A percentile compares a stretch with the other conserved stretches of the same genome.
phyloP scores from a whole-genome alignment of 2,329 filamentous ascomycete species.

The Niveomyces coronatus region DNA sequence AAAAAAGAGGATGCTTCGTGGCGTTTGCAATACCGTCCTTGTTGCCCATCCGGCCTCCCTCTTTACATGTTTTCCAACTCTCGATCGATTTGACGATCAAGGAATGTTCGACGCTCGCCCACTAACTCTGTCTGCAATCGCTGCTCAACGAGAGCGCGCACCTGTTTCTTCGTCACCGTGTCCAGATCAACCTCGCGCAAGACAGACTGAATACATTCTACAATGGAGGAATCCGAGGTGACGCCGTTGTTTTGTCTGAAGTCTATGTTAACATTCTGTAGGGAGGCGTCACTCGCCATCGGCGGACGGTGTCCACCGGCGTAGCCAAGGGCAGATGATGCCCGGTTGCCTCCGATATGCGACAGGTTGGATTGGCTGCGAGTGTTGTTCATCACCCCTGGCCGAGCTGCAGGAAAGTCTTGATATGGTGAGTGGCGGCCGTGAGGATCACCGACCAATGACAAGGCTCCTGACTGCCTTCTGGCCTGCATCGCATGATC shows the following conservation, averaged over 20 bases:
- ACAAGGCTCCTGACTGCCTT: slow-evolving; percentile 52
- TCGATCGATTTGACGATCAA: slow-evolving; percentile 86
- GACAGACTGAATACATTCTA: slow-evolving; percentile 74
- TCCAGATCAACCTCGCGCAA: slow-evolving; percentile 85
- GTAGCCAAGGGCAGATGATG: slow-evolving; percentile 38
- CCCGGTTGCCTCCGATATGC: slow-evolving; percentile 31
- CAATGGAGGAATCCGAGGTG: slow-evolving; percentile 69
- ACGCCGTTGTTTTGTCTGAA: slow-evolving; percentile 51
- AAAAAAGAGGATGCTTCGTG: not conserved
- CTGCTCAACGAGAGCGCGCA: slow-evolving; percentile 84
- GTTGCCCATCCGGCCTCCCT: not conserved
- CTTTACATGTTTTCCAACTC: slow-evolving; percentile 86
- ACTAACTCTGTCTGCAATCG: slow-evolving; percentile 79
- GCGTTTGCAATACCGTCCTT: not conserved
- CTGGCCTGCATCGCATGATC: slow-evolving; percentile 43
- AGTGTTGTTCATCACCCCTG: slow-evolving; percentile 54
- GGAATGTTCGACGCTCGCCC: slow-evolving; percentile 77
- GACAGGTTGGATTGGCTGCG: slow-evolving; percentile 38
- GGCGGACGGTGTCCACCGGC: slow-evolving; percentile 36
- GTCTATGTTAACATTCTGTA: slow-evolving; percentile 46
- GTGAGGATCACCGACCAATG: slow-evolving; percentile 45
- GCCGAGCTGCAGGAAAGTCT: slow-evolving; percentile 40
- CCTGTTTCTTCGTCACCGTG: slow-evolving; percentile 97
- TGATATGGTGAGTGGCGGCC: slow-evolving; percentile 49
- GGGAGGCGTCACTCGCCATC: slow-evolving; percentile 35